Evolutionary conservation across 2,329 filamentous ascomycete species (phyloP), one percentile per base, ranked within the genome.

Genomic region (Xylariaceae sp.): DNA sequence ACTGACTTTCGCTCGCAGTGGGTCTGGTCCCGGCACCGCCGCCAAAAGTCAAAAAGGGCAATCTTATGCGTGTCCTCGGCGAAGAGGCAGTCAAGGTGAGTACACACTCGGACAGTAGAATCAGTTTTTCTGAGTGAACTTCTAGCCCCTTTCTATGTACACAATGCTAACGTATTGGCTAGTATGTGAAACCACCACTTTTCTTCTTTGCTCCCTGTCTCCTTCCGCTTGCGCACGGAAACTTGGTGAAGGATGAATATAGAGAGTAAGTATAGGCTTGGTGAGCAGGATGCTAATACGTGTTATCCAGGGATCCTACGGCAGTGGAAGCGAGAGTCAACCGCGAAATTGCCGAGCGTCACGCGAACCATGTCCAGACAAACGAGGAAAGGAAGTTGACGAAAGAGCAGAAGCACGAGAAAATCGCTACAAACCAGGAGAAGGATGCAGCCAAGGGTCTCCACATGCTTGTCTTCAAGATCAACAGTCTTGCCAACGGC

Each of bases 11-110:
- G 43, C 6, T 10, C 16, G 53, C 16, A 65, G 64, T 99, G 10
- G 95, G 95, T 19, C 81, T 99, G 14, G 89, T 93, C 57, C 91
- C 93, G 2, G 91, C 93, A 19, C 92, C 93, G 23, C 89, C 93
- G 21, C 93, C 95, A 10, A 99, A 98, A 75, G 91, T 99, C 65
- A 98, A 97, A 77, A 96, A 96, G 74, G 90, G 89, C 55, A 99
- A 99, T 73, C 84, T 99, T 70, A 99, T 99, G 95, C 89, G 93
- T 55, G 95, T 99, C 26, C 81, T 97, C 53, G 95, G 95, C 60
- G 91, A 97, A 71, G 89, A 91, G 74, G 83, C 83, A 18, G 93
- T 99, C 64, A 96, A 96, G 70, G 32, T 37, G 6, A 37, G 32
- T 37, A 37, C 12, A 37, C 7, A 14, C 26, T 10, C 26, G 10